Conservation (phyloP, 495 filamentous ascomycete genomes). For the Oidiodendron maius region DNA sequence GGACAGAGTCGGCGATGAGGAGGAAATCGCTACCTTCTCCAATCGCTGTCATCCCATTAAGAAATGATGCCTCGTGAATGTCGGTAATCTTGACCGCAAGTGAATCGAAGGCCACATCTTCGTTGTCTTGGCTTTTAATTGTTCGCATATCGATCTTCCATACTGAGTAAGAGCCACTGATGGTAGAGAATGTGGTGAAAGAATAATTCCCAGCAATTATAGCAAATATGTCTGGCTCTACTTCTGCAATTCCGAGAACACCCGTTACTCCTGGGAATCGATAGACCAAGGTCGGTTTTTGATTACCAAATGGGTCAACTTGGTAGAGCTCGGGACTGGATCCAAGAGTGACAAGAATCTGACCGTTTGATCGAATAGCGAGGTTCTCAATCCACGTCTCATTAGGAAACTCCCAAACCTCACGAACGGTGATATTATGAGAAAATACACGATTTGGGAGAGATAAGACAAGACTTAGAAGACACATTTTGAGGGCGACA, state of each 20-base stretch:
- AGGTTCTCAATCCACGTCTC: slow-evolving; percentile 29
- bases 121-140: slow-evolving; percentile 3
- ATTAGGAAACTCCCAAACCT: background rate
- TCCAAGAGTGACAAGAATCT: slow-evolving; percentile 20
- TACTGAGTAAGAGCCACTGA: slow-evolving; percentile 30
- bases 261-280: slow-evolving; percentile 20
- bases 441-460: too few species aligned
- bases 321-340: slow-evolving; percentile 15
- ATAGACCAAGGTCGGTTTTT: background rate
- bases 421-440: background rate
- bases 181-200: slow-evolving; percentile 20
- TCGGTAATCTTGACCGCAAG: slow-evolving; percentile 22
- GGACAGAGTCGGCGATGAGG: slow-evolving; percentile 32
- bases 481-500: too few species aligned
- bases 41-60: slow-evolving; percentile 34
- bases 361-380: slow-evolving; percentile 25
- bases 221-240: slow-evolving; percentile 34
- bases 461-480: too few species aligned
- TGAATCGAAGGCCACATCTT: background rate
- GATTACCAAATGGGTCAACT: background rate
- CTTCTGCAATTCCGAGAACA: slow-evolving; percentile 35
- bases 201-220: slow-evolving; percentile 35
- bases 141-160: slow-evolving; percentile 26
- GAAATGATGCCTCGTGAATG: slow-evolving; percentile 30
- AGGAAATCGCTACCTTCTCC: slow-evolving; percentile 17